phyloP scores from a whole-genome alignment of 352 stramenopile genomes.

The Globisporangium acanthophoron region DNA sequence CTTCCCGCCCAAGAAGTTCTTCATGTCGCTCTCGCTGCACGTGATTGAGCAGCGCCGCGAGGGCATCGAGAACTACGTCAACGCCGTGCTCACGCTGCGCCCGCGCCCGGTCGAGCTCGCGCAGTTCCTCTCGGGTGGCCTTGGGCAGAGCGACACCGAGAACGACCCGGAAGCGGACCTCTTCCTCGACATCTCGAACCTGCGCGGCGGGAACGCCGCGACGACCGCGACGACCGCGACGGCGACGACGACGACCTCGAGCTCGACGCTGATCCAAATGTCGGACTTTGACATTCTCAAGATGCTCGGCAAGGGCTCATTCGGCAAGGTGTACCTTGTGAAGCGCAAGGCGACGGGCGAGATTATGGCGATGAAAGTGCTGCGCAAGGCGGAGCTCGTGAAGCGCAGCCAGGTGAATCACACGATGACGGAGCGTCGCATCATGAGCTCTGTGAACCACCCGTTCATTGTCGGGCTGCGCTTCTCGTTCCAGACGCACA shows the following conservation, averaged over 20 bases:
- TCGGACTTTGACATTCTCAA: constrained; percentile 96
- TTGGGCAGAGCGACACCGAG: constrained; percentile 40
- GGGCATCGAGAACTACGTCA: constrained; percentile 81
- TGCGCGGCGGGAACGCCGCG: constrained; percentile 10
- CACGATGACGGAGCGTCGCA: constrained; percentile 85
- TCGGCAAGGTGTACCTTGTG: constrained; percentile 98
- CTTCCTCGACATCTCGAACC: constrained; percentile 27
- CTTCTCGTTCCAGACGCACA: constrained; percentile 89
- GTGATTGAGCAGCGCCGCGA: constrained; percentile 84
- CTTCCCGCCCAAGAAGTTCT: constrained; percentile 85
- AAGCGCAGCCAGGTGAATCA: constrained; percentile 86
- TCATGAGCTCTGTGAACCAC: constrained; percentile 91
- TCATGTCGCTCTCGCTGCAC: constrained; percentile 80
- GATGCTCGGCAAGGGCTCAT: constrained; percentile 96
- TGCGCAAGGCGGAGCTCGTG: constrained; percentile 84
- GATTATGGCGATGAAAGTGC: constrained; percentile 87
- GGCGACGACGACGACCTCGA: constrained; percentile 2
- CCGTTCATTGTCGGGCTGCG: constrained; percentile 96
- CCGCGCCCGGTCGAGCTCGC: constrained; percentile 63
- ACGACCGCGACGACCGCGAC: constrained; percentile 13
- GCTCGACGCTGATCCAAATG: constrained; percentile 42
- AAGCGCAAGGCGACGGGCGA: constrained; percentile 70
- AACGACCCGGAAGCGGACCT: constrained; percentile 55
- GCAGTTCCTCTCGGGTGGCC: constrained; percentile 51
- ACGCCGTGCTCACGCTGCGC: constrained; percentile 64